Conservation (phyloP, 1,139 yeast genomes). For the Spathaspora sp. region DNA sequence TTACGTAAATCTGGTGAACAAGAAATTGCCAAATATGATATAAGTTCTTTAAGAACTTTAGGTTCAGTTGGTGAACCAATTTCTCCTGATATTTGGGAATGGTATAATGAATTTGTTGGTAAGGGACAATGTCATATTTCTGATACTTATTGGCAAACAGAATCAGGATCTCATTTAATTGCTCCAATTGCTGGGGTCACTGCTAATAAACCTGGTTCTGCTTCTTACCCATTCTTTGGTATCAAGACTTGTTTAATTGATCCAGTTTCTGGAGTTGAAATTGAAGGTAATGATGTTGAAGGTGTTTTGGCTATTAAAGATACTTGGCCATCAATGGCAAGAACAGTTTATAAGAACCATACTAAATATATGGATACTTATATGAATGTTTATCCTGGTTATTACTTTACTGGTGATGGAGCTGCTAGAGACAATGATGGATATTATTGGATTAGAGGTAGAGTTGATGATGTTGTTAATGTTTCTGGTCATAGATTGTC, state of each 20-base stretch:
- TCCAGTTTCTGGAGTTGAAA: constrained; percentile 84
- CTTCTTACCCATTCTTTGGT: constrained; percentile 95
- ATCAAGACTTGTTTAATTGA: constrained; percentile 87
- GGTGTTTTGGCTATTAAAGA: constrained; percentile 90
- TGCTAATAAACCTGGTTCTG: constrained; percentile 97
- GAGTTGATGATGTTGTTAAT: constrained; percentile 98
- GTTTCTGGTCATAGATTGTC: constrained; percentile 97
- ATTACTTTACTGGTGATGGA: constrained; percentile 98
- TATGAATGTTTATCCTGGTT: constrained; percentile 93
- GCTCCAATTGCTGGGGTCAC: constrained; percentile 94
- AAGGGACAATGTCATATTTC: constrained; percentile 81
- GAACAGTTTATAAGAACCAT: constrained; percentile 93
- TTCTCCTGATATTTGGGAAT: constrained; percentile 97
- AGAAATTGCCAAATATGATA: constrained; percentile 82
- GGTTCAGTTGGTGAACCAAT: constrained; percentile 99
- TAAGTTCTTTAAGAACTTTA: constrained; percentile 85
- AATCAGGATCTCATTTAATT: constrained; percentile 93
- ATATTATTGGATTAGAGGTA: constrained; percentile 96
- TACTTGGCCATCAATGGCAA: constrained; percentile 98
- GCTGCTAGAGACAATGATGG: constrained; percentile 98
- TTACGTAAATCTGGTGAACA: constrained; percentile 91
- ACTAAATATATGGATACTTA: constrained; percentile 89
- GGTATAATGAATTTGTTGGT: constrained; percentile 94
- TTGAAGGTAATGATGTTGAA: constrained; percentile 87
- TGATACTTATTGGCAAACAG: constrained; percentile 99